A percentile compares a stretch with the other conserved stretches of the same genome.
These are phyloP conservation scores for Fusarium oligoseptatum DNA, from an alignment of 2,329 filamentous ascomycete species.

Conservation along the genomic window DNA sequence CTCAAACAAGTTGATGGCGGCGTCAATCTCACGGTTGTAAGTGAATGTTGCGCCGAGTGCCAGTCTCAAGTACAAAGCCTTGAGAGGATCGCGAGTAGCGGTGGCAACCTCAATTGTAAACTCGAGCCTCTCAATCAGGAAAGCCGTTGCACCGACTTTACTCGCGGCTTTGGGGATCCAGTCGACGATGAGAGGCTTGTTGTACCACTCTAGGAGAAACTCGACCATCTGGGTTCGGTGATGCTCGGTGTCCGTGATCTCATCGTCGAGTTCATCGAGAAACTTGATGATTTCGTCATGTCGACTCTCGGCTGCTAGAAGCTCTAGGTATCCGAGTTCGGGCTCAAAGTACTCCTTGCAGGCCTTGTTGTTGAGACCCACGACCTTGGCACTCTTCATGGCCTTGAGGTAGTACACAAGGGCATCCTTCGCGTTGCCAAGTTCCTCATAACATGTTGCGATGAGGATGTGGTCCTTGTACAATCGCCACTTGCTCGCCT, in stretches of 20 bases:
- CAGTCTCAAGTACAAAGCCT: conserved; percentile 54
- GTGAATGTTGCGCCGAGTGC: conserved; percentile 53
- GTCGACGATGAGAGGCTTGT: conserved; percentile 52
- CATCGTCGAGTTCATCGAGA: conserved; percentile 50
- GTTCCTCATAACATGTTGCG: conserved; percentile 53
- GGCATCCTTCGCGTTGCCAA: conserved; percentile 49
- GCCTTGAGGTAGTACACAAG: conserved; percentile 55
- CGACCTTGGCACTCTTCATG: conserved; percentile 47
- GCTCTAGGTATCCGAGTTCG: conserved; percentile 53
- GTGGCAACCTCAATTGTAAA: conserved; percentile 51
- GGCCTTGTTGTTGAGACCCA: conserved; percentile 46
- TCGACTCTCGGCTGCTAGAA: conserved; percentile 54
- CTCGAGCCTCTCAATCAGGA: conserved; percentile 49
- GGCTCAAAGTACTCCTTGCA: conserved; percentile 54
- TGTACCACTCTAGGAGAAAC: conserved; percentile 53
- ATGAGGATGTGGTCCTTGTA: conserved; percentile 58
- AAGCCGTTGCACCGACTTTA: conserved; percentile 49
- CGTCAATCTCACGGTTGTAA: conserved; percentile 52
- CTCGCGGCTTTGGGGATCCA: conserved; percentile 58
- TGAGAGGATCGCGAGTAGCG: conserved; percentile 52
- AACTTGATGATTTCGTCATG: conserved; percentile 53
- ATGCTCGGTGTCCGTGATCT: conserved; percentile 40
- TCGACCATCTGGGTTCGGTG: conserved; percentile 50
- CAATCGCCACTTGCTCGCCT: conserved; percentile 54
- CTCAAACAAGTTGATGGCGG: conserved; percentile 53